Conservation (phyloP, 2,329 filamentous ascomycete genomes). For the Fusarium pseudoanthophilum region DNA sequence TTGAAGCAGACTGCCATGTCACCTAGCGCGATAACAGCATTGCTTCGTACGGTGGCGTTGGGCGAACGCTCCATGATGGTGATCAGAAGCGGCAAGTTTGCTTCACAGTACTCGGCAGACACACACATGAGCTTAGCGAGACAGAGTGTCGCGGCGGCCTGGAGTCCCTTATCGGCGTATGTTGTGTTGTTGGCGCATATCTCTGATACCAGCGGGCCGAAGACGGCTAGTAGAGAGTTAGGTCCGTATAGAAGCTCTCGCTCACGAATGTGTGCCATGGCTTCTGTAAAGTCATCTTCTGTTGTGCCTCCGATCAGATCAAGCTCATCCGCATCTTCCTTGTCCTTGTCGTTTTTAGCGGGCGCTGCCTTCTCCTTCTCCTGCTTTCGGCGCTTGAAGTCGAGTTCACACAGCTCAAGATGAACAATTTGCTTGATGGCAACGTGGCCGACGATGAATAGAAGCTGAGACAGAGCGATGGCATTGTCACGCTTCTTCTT, state of each 20-base stretch:
- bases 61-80: slow-evolving; percentile 96
- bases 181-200: slow-evolving; percentile 95
- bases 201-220: slow-evolving; percentile 90
- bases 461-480: slow-evolving; percentile 84
- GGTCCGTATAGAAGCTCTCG: slow-evolving; percentile 85
- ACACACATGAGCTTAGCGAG: slow-evolving; percentile 99
- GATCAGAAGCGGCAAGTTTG: slow-evolving; percentile 90
- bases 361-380: slow-evolving; percentile 78
- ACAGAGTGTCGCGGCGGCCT: slow-evolving; percentile 92
- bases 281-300: slow-evolving; percentile 91
- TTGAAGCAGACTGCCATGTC: slow-evolving; percentile 99
- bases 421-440: slow-evolving; percentile 99
- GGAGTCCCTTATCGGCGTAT: slow-evolving; percentile 88
- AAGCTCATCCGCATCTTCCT: slow-evolving; percentile 83
- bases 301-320: slow-evolving; percentile 97
- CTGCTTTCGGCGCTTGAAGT: slow-evolving; percentile 96
- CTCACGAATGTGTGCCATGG: slow-evolving; percentile 85
- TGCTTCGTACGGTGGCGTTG: slow-evolving; percentile 92
- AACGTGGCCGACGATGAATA: slow-evolving; percentile 96
- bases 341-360: slow-evolving; percentile 61
- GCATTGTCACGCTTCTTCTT: slow-evolving; percentile 73
- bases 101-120: slow-evolving; percentile 94
- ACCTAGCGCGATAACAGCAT: slow-evolving; percentile 94
- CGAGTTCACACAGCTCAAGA: slow-evolving; percentile 94
- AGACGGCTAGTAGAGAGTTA: slow-evolving; percentile 85